A percentile compares a stretch with the other conserved stretches of the same genome.
phyloP scores from a whole-genome alignment of 2,329 filamentous ascomycete genomes.

The Aspergillaceae sp. region DNA sequence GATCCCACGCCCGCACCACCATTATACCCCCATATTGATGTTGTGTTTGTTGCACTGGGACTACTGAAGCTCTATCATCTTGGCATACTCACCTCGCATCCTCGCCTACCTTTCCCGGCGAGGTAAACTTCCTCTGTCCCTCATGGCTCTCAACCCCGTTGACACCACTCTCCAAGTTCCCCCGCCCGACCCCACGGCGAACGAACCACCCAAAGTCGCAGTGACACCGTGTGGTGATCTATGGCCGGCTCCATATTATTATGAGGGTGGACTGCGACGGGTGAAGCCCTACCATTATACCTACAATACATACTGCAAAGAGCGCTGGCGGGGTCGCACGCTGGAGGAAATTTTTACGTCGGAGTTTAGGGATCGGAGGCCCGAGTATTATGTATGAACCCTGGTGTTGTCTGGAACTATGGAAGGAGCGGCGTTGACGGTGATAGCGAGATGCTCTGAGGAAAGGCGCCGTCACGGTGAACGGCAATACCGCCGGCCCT shows the following conservation, averaged over 20 bases:
- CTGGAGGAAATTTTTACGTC: slow-evolving; percentile 81
- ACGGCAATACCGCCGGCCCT: slow-evolving; percentile 61
- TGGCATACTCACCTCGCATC: slow-evolving; percentile 34
- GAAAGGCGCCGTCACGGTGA: slow-evolving; percentile 67
- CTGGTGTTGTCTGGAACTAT: not conserved
- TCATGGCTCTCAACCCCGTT: slow-evolving; percentile 30
- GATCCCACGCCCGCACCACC: not conserved
- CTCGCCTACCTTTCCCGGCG: slow-evolving; percentile 32
- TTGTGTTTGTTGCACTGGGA: no score
- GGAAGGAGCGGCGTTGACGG: not conserved
- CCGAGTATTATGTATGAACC: slow-evolving; percentile 69
- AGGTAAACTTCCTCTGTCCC: slow-evolving; percentile 24
- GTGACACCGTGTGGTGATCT: slow-evolving; percentile 22
- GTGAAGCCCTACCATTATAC: slow-evolving; percentile 84
- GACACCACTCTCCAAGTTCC: slow-evolving; percentile 19
- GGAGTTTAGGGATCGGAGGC: slow-evolving; percentile 82
- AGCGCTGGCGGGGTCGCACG: slow-evolving; percentile 76
- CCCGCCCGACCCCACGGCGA: slow-evolving; percentile 15
- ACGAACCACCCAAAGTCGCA: slow-evolving; percentile 12
- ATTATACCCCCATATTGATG: not conserved
- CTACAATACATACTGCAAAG: slow-evolving; percentile 91
- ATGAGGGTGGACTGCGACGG: slow-evolving; percentile 74
- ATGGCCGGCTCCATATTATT: slow-evolving; percentile 65
- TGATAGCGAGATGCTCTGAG: slow-evolving; percentile 64
- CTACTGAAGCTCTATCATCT: no score